Conservation (phyloP, 257 asterid species). For the Plantago major region DNA sequence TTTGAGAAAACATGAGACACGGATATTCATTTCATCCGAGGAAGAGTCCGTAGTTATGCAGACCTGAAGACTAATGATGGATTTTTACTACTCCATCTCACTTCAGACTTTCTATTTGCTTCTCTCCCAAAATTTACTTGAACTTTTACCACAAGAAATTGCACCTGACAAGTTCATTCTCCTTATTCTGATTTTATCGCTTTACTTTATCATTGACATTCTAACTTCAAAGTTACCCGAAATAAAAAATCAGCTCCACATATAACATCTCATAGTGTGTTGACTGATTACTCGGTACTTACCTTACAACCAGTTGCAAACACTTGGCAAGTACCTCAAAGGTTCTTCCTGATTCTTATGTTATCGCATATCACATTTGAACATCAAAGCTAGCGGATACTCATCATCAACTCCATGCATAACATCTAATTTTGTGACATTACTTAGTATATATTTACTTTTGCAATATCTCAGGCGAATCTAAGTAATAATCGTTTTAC, state of each 20-base stretch:
- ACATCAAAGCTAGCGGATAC: background rate
- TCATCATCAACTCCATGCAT: background rate
- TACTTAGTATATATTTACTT: background rate
- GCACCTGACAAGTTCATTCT: no score
- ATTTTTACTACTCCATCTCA: no score
- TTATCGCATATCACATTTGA: no score
- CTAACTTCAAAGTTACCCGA: background rate
- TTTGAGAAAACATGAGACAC: background rate
- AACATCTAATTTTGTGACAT: background rate
- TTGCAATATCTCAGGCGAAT: background rate
- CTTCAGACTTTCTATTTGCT: no score
- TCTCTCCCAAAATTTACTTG: no score
- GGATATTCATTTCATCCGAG: background rate
- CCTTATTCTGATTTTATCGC: no score
- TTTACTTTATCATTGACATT: background rate
- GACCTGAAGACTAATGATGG: no score
- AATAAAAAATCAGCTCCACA: slow-evolving; percentile 1
- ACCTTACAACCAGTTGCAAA: no score
- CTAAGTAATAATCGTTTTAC: background rate
- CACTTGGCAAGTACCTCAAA: no score
- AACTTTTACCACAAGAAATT: no score
- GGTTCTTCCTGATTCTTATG: no score
- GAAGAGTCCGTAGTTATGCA: background rate
- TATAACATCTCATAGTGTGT: background rate
- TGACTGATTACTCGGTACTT: no score